Percentiles rank a stretch among this genome's conserved stretches.
Evolutionary conservation across 106 monocot genomes (phyloP).

Genomic region (Apostasia shenzhenica): DNA sequence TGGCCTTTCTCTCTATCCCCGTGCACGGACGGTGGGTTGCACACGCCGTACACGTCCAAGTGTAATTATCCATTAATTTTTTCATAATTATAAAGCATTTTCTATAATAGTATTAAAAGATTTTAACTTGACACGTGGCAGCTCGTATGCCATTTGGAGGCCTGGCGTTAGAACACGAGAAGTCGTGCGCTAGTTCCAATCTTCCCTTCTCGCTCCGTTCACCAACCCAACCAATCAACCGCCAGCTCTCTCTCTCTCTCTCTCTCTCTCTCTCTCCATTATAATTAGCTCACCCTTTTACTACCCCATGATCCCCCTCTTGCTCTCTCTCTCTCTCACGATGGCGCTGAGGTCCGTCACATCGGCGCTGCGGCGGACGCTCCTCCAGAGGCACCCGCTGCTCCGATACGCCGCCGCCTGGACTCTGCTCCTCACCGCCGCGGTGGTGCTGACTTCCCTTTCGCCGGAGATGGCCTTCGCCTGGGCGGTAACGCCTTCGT

Average conservation of each 20-base stretch:
- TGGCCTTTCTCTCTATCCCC: no score
- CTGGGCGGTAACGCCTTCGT: slow-evolving; percentile 47
- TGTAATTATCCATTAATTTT: no score
- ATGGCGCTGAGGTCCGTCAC: slow-evolving; percentile 29
- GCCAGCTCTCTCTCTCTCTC: background rate
- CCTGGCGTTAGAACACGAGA: background rate
- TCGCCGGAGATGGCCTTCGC: slow-evolving; percentile 60
- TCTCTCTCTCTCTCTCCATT: background rate
- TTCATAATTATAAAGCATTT: no score
- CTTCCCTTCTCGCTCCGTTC: background rate
- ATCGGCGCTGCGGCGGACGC: background rate
- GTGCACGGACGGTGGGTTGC: no score
- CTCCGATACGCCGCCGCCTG: slow-evolving; percentile 45
- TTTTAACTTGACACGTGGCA: background rate
- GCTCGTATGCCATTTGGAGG: background rate
- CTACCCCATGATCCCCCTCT: background rate
- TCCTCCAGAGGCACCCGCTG: slow-evolving; percentile 28
- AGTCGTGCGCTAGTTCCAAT: slow-evolving; percentile 1
- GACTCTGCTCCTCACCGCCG: slow-evolving; percentile 41
- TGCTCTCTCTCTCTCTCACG: background rate
- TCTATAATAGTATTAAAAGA: no score
- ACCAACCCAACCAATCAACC: slow-evolving; percentile 7
- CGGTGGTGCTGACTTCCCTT: slow-evolving; percentile 46
- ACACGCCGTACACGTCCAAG: no score
- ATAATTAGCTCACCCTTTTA: background rate